Percentiles rank a stretch among this genome's conserved stretches.
Evolutionary conservation across 2,329 filamentous ascomycete genomes (phyloP).

Genomic region (Ophiognomonia clavigignenti-juglandacearum): DNA sequence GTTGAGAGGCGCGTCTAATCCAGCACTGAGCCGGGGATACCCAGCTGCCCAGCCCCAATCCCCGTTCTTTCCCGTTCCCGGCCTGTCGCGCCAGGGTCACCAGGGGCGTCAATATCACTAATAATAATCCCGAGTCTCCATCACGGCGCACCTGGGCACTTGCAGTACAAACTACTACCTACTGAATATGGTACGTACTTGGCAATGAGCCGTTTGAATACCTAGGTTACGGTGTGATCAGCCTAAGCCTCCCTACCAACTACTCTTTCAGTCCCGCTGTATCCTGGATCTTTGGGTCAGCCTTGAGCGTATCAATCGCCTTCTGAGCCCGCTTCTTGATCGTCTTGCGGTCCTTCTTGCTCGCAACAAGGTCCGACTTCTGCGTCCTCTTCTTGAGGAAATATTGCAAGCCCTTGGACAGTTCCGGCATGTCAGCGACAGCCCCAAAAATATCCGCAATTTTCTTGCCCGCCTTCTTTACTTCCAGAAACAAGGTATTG

Average conservation of each 20-base stretch:
- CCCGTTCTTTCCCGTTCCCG: conserved; percentile 7
- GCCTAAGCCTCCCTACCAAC: neutral
- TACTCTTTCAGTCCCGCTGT: neutral
- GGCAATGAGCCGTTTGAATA: neutral
- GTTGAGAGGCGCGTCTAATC: neutral
- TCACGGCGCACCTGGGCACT: too few relatives aligned
- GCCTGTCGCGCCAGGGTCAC: conserved; percentile 1
- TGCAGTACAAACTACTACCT: too few relatives aligned
- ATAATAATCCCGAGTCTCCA: too few relatives aligned
- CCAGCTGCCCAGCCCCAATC: neutral
- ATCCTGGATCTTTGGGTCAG: conserved; percentile 18
- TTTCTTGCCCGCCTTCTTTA: conserved; percentile 27
- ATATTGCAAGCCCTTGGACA: conserved; percentile 71
- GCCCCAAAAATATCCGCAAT: conserved; percentile 64
- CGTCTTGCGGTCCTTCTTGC: conserved; percentile 41
- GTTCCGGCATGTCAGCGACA: conserved; percentile 57
- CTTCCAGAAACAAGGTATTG: conserved; percentile 65
- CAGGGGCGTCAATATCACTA: neutral
- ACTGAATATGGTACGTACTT: too few relatives aligned
- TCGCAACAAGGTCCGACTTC: conserved; percentile 53
- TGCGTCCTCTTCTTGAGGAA: conserved; percentile 73
- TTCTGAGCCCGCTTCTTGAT: conserved; percentile 43
- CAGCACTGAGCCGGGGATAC: neutral
- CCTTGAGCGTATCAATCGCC: conserved; percentile 33
- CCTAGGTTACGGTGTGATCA: neutral